Evolutionary conservation across 441 rosid genomes (phyloP), one percentile per base, ranked within the genome.

Genomic region (Flueggea neowawraea): DNA sequence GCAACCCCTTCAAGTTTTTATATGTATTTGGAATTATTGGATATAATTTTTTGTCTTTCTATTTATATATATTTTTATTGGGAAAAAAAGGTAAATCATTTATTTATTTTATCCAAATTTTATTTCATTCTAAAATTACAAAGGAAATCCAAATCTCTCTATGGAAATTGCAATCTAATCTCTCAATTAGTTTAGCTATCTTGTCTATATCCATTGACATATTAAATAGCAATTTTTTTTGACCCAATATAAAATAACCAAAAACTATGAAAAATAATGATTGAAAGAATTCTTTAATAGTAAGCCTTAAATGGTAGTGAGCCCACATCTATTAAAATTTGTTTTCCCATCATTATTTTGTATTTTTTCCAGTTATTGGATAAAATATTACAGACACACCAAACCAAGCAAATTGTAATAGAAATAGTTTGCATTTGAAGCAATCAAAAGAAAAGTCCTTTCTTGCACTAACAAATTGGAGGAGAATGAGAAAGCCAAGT

Each of bases 381-480:
- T 55, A 33, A 31, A 10, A 15, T 65, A 1, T 8, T 16, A 49
- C 36, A 13, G 50, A 31, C n/a, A 44, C 51, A 45, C 22, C 52
- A 22, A 28, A 47, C 44, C 48, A 47, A 10, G 50, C 12, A 14
- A 47, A 47, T 47, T 10, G 12, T 47, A 47, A 4, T 10, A 13
- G 16, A 15, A 54, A 33, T 63, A 43, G 65, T 69, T 68, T 65
- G 54, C 47, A 65, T 49, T 60, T 33, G 65, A 75, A 70, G 78
- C 69, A 66, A 66, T 55, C 55, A 10, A 69, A 50, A 65, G 52
- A 12, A 54, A 1, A 6, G 9, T 22, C 31, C 41, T 22, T 14
- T 31, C 45, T 44, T 39, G 15, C 50, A 33, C 9, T 13, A 49
- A 45, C 12, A 33, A 6, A 12, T 15, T 15, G 17, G 4, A n/a